Percentiles rank a stretch among this genome's conserved stretches.
These are phyloP conservation scores for Lichenothelia convexa DNA, from an alignment of 495 filamentous ascomycete species.

Conservation along the genomic window DNA sequence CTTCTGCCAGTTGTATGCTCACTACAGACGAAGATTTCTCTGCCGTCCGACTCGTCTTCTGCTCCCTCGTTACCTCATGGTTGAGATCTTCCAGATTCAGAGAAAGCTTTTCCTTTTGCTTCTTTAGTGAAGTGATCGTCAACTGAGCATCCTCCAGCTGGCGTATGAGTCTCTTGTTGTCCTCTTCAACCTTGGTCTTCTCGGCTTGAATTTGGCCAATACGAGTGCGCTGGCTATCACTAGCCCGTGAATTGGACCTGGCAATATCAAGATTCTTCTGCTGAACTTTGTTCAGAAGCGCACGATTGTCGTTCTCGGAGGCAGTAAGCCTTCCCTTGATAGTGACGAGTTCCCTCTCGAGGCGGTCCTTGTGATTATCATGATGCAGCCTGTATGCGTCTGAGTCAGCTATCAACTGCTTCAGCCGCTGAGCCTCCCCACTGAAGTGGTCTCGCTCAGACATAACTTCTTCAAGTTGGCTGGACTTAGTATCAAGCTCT, in stretches of 20 bases:
- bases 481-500: constrained; percentile 57
- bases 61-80: constrained; percentile 79
- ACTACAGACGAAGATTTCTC: constrained; percentile 77
- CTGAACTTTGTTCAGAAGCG: constrained; percentile 86
- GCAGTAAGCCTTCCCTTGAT: constrained; percentile 78
- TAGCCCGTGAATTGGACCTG: constrained; percentile 68
- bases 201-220: constrained; percentile 62
- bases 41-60: constrained; percentile 76
- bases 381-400: constrained; percentile 71
- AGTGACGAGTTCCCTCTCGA: constrained; percentile 83
- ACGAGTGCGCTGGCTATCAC: constrained; percentile 66
- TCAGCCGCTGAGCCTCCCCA: constrained; percentile 60
- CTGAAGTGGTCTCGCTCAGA: constrained; percentile 56
- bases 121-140: constrained; percentile 70
- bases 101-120: constrained; percentile 87
- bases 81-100: constrained; percentile 82
- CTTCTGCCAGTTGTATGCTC: constrained; percentile 70
- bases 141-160: constrained; percentile 80
- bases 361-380: constrained; percentile 81
- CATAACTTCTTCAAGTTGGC: constrained; percentile 54
- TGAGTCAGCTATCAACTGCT: constrained; percentile 68
- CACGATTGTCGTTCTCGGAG: constrained; percentile 94
- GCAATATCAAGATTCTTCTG: constrained; percentile 97
- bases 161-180: constrained; percentile 59
- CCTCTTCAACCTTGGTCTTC: constrained; percentile 68